These are phyloP conservation scores for Penicillium maclennaniae DNA, from an alignment of 495 filamentous ascomycete genomes.

Conservation along the genomic window DNA sequence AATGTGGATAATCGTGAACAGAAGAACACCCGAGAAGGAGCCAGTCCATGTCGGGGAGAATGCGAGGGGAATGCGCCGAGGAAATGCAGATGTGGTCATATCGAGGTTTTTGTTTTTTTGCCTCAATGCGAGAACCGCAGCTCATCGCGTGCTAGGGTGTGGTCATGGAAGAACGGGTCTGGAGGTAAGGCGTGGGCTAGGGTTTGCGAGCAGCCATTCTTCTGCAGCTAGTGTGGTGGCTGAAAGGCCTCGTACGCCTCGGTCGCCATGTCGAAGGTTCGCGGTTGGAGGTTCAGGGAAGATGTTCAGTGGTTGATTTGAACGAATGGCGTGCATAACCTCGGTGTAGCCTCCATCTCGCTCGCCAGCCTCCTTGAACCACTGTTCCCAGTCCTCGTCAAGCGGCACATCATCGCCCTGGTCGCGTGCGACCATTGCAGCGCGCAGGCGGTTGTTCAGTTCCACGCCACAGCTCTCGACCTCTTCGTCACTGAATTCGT, in stretches of 20 bases:
- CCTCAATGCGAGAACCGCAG: neutral
- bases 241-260: slow-evolving; percentile 11
- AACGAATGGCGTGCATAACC: slow-evolving; percentile 41
- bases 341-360: slow-evolving; percentile 41
- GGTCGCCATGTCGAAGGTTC: slow-evolving; percentile 9
- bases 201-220: slow-evolving; percentile 16
- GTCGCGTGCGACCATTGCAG: slow-evolving; percentile 62
- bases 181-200: slow-evolving; percentile 8
- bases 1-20: slow-evolving; percentile 1
- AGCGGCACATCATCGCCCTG: slow-evolving; percentile 59
- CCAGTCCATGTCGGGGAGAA: slow-evolving; percentile 20
- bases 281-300: slow-evolving; percentile 16
- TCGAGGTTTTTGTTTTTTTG: slow-evolving; percentile 2
- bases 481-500: slow-evolving; percentile 64
- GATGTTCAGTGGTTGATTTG: slow-evolving; percentile 34
- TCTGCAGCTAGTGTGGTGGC: slow-evolving; percentile 13
- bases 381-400: slow-evolving; percentile 82
- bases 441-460: slow-evolving; percentile 69
- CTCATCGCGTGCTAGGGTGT: slow-evolving; percentile 17
- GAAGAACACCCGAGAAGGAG: slow-evolving; percentile 12
- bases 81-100: slow-evolving; percentile 16
- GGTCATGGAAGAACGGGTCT: slow-evolving; percentile 12
- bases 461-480: slow-evolving; percentile 68
- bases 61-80: slow-evolving; percentile 18
- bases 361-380: slow-evolving; percentile 77